These are phyloP conservation scores for Spathaspora arborariae DNA, from an alignment of 805 yeast species.

Conservation along the genomic window DNA sequence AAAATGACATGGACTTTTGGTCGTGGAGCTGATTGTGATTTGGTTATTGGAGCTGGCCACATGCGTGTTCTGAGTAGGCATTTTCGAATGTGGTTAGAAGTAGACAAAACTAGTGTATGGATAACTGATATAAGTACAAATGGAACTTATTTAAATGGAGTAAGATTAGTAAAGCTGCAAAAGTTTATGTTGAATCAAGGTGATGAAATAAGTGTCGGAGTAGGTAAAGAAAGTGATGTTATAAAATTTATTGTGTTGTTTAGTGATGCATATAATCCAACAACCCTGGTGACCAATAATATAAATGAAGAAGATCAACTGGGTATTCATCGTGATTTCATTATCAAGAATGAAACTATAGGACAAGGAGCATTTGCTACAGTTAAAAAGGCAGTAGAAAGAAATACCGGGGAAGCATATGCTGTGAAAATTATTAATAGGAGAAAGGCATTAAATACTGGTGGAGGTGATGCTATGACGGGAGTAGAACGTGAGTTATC, in stretches of 20 bases:
- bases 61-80: slow-evolving; percentile 74
- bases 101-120: slow-evolving; percentile 52
- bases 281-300: slow-evolving; percentile 17
- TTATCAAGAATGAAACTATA: slow-evolving; percentile 76
- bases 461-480: slow-evolving; percentile 57
- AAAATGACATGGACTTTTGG: slow-evolving; percentile 68
- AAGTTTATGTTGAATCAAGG: slow-evolving; percentile 86
- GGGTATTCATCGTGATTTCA: slow-evolving; percentile 68
- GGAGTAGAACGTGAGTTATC: slow-evolving; percentile 86
- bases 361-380: slow-evolving; percentile 99
- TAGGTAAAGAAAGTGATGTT: slow-evolving; percentile 74
- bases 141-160: slow-evolving; percentile 84
- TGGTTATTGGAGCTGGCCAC: slow-evolving; percentile 47
- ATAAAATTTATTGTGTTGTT: slow-evolving; percentile 50
- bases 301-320: slow-evolving; percentile 25
- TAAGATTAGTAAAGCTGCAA: slow-evolving; percentile 66
- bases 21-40: slow-evolving; percentile 63
- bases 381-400: slow-evolving; percentile 85
- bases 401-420: slow-evolving; percentile 77
- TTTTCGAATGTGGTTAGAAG: slow-evolving; percentile 64
- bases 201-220: slow-evolving; percentile 87
- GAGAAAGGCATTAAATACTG: slow-evolving; percentile 67
- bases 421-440: slow-evolving; percentile 91
- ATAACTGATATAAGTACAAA: slow-evolving; percentile 81
- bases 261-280: slow-evolving; percentile 38